Conservation (phyloP, 164 flowering plant species). For the Vitis rotundifolia region DNA sequence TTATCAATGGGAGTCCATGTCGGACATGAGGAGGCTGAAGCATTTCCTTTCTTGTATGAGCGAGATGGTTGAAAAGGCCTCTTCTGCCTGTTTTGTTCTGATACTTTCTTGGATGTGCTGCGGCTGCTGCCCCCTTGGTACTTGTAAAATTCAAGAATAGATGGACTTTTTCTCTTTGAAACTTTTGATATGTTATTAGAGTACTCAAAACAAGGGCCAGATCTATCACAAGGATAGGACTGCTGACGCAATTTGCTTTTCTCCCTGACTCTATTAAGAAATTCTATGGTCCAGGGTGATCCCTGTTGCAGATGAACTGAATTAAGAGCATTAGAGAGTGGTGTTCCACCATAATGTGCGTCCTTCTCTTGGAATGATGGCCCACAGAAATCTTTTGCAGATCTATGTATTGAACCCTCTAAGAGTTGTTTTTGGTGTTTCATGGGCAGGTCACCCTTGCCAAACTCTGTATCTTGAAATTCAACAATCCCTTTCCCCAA, state of each 20-base stretch:
- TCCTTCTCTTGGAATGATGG: conserved; percentile 24
- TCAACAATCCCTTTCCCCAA: conserved; percentile 16
- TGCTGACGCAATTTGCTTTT: conserved; percentile 61
- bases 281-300: conserved; percentile 89
- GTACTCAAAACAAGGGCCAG: conserved; percentile 31
- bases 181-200: conserved; percentile 34
- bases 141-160: conserved; percentile 69
- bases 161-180: conserved; percentile 78
- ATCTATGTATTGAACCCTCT: conserved; percentile 20
- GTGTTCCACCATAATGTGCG: conserved; percentile 37
- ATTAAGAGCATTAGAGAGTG: conserved; percentile 53
- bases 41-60: conserved; percentile 37
- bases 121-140: conserved; percentile 68
- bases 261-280: conserved; percentile 79
- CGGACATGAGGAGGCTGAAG: conserved; percentile 25
- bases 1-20: conserved; percentile 76
- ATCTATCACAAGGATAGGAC: conserved; percentile 38
- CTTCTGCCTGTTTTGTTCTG: conserved; percentile 49
- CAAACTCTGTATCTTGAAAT: conserved; percentile 18
- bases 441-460: conserved; percentile 17
- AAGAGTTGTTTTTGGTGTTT: conserved; percentile 24
- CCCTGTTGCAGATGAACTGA: conserved; percentile 46
- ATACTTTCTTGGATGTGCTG: conserved; percentile 34
- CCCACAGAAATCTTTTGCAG: conserved; percentile 20
- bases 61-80: conserved; percentile 23